A percentile compares a stretch with the other conserved stretches of the same genome.
Evolutionary conservation across 805 yeast species (phyloP).

Genomic region (Ogataea polymorpha): DNA sequence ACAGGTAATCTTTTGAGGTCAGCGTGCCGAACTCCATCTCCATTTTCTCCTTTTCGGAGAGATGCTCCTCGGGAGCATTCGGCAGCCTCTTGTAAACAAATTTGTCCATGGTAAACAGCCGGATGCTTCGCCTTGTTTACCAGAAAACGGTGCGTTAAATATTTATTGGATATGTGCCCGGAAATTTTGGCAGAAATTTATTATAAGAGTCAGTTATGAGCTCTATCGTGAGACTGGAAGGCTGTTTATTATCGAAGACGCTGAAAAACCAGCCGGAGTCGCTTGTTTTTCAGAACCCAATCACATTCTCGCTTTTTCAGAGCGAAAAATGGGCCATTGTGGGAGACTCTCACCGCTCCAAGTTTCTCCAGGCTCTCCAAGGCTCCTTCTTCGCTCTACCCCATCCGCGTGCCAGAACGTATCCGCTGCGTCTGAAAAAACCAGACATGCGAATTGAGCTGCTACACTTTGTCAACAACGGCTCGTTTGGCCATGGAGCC

Average conservation of each 20-base stretch:
- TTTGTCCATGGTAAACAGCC: slow-evolving; percentile 3
- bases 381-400: slow-evolving; percentile 54
- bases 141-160: slow-evolving; percentile 4
- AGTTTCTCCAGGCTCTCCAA: slow-evolving; percentile 53
- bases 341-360: slow-evolving; percentile 50
- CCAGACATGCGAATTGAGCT: slow-evolving; percentile 38
- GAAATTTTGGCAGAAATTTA: slow-evolving; percentile 4
- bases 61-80: slow-evolving; percentile 30
- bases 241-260: slow-evolving; percentile 1
- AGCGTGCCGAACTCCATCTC: slow-evolving; percentile 74
- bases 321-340: slow-evolving; percentile 52
- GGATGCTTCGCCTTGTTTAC: slow-evolving; percentile 10
- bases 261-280: neutral
- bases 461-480: slow-evolving; percentile 36
- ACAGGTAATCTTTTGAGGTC: slow-evolving; percentile 61
- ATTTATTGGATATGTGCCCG: neutral
- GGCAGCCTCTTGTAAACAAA: slow-evolving; percentile 27
- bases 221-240: slow-evolving; percentile 2
- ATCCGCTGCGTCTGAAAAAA: slow-evolving; percentile 51
- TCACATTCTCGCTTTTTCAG: slow-evolving; percentile 37
- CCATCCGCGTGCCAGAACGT: slow-evolving; percentile 44
- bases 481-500: slow-evolving; percentile 35
- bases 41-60: slow-evolving; percentile 34
- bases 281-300: slow-evolving; percentile 38
- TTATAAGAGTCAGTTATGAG: neutral